Conservation (phyloP, 805 yeast species). For the Starmerella tilneyi region DNA sequence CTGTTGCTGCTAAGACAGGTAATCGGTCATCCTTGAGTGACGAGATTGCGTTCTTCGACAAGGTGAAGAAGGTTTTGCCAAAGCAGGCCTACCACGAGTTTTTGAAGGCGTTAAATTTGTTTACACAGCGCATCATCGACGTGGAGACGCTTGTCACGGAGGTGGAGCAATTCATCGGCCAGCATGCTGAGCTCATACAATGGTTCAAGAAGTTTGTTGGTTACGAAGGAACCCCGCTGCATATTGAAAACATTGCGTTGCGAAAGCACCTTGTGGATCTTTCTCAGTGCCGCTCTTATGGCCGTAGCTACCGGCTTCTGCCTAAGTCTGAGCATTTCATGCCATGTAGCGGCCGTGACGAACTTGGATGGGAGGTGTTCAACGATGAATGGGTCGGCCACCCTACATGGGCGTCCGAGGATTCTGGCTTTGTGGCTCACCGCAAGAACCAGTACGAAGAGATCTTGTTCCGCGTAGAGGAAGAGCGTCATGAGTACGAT, state of each 20-base stretch:
- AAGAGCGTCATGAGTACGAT: conserved; percentile 95
- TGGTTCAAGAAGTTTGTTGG: conserved; percentile 94
- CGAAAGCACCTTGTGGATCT: conserved; percentile 87
- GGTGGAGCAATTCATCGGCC: conserved; percentile 76
- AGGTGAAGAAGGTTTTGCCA: conserved; percentile 76
- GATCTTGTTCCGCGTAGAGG: conserved; percentile 86
- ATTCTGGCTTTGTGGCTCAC: conserved; percentile 97
- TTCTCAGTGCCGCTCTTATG: conserved; percentile 83
- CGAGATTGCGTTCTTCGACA: conserved; percentile 84
- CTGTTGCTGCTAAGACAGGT: conserved; percentile 35
- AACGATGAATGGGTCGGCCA: conserved; percentile 99
- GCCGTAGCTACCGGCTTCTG: conserved; percentile 84
- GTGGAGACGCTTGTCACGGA: conserved; percentile 70
- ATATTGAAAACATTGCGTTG: conserved; percentile 75
- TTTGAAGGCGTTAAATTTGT: conserved; percentile 74
- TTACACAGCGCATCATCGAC: conserved; percentile 83
- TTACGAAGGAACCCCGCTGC: conserved; percentile 71
- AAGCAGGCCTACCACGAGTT: conserved; percentile 89
- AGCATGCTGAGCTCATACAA: conserved; percentile 61
- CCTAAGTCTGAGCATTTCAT: conserved; percentile 90
- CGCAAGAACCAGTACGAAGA: conserved; percentile 97
- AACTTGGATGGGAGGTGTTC: conserved; percentile 97
- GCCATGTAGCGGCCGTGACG: conserved; percentile 98
- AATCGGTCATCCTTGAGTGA: conserved; percentile 51
- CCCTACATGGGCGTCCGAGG: conserved; percentile 99